These are phyloP conservation scores for Candolleomyces eurysporus DNA, from an alignment of 768 basidiomycete genomes.

Conservation along the genomic window DNA sequence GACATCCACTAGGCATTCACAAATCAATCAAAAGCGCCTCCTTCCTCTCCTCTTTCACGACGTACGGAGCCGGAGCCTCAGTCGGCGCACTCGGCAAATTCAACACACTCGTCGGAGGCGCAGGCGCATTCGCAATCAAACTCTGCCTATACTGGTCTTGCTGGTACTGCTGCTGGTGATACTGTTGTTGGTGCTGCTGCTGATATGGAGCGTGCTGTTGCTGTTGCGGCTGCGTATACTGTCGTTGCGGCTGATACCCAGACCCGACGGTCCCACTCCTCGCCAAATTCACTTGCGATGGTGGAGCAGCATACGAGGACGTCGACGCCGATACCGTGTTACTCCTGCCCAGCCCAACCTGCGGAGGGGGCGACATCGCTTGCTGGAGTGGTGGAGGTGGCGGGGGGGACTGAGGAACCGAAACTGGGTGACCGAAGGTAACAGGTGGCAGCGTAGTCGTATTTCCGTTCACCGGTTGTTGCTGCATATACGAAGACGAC, in stretches of 20 bases:
- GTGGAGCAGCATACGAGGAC: conserved; percentile 18
- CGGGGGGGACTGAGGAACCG: conserved; percentile 4
- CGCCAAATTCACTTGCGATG: conserved; percentile 17
- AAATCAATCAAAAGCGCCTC: conserved; percentile 54
- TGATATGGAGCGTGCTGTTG: conserved; percentile 27
- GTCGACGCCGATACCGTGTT: conserved; percentile 33
- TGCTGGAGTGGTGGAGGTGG: conserved; percentile 15
- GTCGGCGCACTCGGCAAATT: conserved; percentile 69
- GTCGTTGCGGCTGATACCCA: conserved; percentile 7
- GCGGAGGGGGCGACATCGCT: conserved; percentile 22
- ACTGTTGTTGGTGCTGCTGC: conserved; percentile 15
- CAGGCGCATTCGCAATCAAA: conserved; percentile 22
- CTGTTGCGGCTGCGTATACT: conserved; percentile 17
- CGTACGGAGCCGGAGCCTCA: conserved; percentile 54
- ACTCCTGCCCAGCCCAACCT: conserved; percentile 24
- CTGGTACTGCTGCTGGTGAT: conserved; percentile 25
- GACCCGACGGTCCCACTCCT: conserved; percentile 33
- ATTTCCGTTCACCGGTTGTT: conserved; percentile 10
- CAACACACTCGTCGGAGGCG: conserved; percentile 40
- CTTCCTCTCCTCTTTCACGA: conserved; percentile 64
- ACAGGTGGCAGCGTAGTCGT: conserved; percentile 2
- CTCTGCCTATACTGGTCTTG: conserved; percentile 5
- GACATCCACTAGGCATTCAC: neutral
- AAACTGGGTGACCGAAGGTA: conserved; percentile 1
- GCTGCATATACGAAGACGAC: conserved; percentile 1